phyloP scores from a whole-genome alignment of 139 green algal species.

The Coelastrella sp. region DNA sequence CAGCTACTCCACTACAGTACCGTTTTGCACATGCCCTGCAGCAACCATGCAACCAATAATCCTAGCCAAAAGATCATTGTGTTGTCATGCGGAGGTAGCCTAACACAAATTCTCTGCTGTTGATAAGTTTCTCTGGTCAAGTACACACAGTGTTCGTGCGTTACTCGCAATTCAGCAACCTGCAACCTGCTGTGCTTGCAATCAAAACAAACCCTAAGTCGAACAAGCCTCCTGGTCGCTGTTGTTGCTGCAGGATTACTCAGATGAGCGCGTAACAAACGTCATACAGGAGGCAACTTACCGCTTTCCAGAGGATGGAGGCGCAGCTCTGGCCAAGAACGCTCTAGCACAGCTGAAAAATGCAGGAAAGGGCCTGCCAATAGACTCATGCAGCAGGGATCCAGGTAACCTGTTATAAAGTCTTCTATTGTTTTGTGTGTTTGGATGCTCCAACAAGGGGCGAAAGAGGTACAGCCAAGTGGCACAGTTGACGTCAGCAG shows the following conservation, averaged over 20 bases:
- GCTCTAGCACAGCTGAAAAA: not conserved
- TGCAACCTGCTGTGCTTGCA: not conserved
- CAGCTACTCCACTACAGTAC: too few relatives aligned
- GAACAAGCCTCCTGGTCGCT: not conserved
- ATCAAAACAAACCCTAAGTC: not conserved
- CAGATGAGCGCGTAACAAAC: not conserved
- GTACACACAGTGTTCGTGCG: too few relatives aligned
- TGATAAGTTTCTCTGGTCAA: too few relatives aligned
- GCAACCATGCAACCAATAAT: too few relatives aligned
- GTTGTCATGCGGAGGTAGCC: too few relatives aligned
- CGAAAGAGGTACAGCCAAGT: too few relatives aligned
- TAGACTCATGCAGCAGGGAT: not conserved
- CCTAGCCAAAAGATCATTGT: too few relatives aligned
- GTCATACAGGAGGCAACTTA: not conserved
- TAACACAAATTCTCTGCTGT: too few relatives aligned
- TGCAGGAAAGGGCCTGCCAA: not conserved
- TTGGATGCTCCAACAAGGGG: too few relatives aligned
- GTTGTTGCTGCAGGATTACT: not conserved
- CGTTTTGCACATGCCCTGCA: too few relatives aligned
- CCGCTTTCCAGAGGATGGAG: not conserved
- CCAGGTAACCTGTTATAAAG: not conserved
- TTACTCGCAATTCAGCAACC: not conserved
- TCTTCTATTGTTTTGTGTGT: not conserved
- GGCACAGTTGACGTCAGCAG: too few relatives aligned
- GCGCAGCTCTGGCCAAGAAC: not conserved